Percentiles rank a stretch among this genome's conserved stretches.
Evolutionary conservation across 345 rosid genomes (phyloP).

Genomic region (Boechera retrofracta): DNA sequence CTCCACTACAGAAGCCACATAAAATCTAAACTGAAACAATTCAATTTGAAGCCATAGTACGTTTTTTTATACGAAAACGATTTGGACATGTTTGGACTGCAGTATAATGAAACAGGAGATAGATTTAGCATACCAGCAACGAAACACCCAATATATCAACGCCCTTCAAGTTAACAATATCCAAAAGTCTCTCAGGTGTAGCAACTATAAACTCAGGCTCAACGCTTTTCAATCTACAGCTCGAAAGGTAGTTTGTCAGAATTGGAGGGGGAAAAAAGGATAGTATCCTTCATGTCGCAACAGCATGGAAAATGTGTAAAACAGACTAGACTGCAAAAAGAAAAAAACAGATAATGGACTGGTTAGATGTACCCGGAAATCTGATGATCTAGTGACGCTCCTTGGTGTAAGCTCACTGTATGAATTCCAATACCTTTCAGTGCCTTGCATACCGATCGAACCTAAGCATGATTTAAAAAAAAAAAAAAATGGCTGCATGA

Average conservation of each 20-base stretch:
- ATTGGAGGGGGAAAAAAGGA: neutral
- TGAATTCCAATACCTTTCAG: slow-evolving; percentile 84
- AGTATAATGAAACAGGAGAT: neutral
- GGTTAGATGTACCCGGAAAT: slow-evolving; percentile 64
- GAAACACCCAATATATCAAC: slow-evolving; percentile 73
- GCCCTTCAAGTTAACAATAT: slow-evolving; percentile 74
- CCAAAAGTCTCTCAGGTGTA: slow-evolving; percentile 87
- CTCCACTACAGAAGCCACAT: slow-evolving; percentile 3
- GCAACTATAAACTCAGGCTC: slow-evolving; percentile 94
- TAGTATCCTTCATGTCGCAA: slow-evolving; percentile 8
- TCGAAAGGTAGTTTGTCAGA: slow-evolving; percentile 33
- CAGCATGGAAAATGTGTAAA: slow-evolving; percentile 1
- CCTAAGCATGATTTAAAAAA: slow-evolving; percentile 51
- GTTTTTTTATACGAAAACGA: neutral
- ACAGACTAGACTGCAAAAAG: neutral
- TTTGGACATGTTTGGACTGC: neutral
- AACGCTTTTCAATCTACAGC: slow-evolving; percentile 67
- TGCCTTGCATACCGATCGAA: slow-evolving; percentile 78
- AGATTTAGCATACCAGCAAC: slow-evolving; percentile 62
- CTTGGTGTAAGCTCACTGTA: slow-evolving; percentile 82
- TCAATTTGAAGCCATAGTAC: slow-evolving; percentile 3
- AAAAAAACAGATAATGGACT: neutral
- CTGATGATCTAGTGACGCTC: slow-evolving; percentile 79
- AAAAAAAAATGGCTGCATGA: neutral
- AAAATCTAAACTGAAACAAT: neutral